Conservation (phyloP, 192 early-diverging fungal species). For the Linnemannia zychae region DNA sequence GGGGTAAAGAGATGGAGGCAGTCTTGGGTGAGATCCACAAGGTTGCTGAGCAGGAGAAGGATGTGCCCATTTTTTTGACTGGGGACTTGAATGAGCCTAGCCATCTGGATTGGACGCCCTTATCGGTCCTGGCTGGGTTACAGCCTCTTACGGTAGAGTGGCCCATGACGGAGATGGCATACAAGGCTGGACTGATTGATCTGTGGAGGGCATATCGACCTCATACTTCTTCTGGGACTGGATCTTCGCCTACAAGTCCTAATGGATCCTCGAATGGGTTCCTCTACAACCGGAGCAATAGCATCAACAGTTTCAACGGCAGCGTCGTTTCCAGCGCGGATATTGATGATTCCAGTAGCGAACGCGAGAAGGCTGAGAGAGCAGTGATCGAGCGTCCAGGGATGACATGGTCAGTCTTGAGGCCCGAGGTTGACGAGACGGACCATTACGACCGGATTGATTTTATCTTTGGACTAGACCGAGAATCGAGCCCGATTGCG, state of each 20-base stretch:
- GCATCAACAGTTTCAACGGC: not conserved
- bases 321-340: not conserved
- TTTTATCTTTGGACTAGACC: slow-evolving; percentile 42
- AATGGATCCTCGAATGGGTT: not conserved
- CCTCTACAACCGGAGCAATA: not conserved
- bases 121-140: slow-evolving; percentile 40
- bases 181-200: slow-evolving; percentile 54
- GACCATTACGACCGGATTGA: slow-evolving; percentile 56
- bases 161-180: slow-evolving; percentile 39
- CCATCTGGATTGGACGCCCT: slow-evolving; percentile 57
- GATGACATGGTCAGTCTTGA: slow-evolving; percentile 32
- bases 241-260: slow-evolving; percentile 13
- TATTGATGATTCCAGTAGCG: not conserved
- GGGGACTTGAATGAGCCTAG: slow-evolving; percentile 61
- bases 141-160: slow-evolving; percentile 50
- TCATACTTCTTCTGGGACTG: not conserved
- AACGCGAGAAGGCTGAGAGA: slow-evolving; percentile 17
- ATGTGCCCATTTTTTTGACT: slow-evolving; percentile 53
- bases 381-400: slow-evolving; percentile 46
- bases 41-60: slow-evolving; percentile 31
- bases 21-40: slow-evolving; percentile 40
- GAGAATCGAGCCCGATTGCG: slow-evolving; percentile 53
- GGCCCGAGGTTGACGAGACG: slow-evolving; percentile 14
- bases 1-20: slow-evolving; percentile 49
- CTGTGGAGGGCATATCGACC: slow-evolving; percentile 43